Evolutionary conservation across 495 filamentous ascomycete species (phyloP), one percentile per base, ranked within the genome.

Genomic region (Filosporella fistucella): DNA sequence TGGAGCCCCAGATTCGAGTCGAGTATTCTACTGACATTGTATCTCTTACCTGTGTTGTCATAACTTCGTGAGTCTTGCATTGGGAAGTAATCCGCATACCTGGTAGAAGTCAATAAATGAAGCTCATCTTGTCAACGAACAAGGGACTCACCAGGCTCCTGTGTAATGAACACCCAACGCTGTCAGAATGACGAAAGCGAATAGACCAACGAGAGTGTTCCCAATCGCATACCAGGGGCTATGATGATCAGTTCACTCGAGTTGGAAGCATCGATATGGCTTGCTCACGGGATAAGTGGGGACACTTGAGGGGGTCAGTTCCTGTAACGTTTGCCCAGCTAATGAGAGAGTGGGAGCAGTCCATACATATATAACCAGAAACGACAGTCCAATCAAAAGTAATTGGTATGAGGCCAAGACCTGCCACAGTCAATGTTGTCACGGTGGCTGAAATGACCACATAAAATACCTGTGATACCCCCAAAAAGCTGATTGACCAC

Each of bases 401-500:
- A 32, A 84, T 71, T 10, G 78, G 78, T 16, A 81, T 55, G 29
- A 83, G 43, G n/a, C 24, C 24, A 8, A 43, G 41, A 3, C 39
- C 39, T 42, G 12, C 13, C 6, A n/a, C 11, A 14, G 9, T 26
- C 14, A 26, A 11, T 26, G 39, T 42, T 25, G 6, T 26, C 9
- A 0, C 73, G 8, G n/a, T 8, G 8, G 8, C 28, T n/a, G n/a
- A 36, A 36, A 17, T 17, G 33, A 7, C 6, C n/a, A 14, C n/a
- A 16, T 12, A 8, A 78, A 14, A 86, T 55, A 0, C 84, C 84
- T 1, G 81, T 82, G 14, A 59, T 61, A 41, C 78, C 77, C 0
- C 84, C 82, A 58, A 87, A 87, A 4, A 88, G 50, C 56, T 87
- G 82, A 49, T 86, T 86, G 29, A 86, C 66, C 3, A 86, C 73